These are phyloP conservation scores for Aspergillus coremiiformis DNA, from an alignment of 495 filamentous ascomycete species.

Conservation along the genomic window DNA sequence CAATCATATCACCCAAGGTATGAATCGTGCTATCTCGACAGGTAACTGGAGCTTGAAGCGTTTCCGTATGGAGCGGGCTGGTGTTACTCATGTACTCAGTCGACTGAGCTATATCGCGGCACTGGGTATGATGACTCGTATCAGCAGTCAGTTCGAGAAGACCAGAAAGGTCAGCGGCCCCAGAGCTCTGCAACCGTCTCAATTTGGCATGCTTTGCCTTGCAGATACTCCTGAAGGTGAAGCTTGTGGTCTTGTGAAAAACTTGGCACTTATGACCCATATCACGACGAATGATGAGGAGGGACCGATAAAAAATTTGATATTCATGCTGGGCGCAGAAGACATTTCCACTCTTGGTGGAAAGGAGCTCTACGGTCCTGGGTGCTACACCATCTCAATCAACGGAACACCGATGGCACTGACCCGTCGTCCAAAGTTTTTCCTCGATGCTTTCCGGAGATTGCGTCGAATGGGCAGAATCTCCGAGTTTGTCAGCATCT, in stretches of 20 bases:
- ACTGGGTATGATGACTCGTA: constrained; percentile 99
- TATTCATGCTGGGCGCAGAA: constrained; percentile 72
- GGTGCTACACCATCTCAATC: constrained; percentile 85
- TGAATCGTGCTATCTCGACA: constrained; percentile 90
- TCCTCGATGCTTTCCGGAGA: constrained; percentile 72
- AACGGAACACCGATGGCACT: constrained; percentile 89
- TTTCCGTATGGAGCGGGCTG: constrained; percentile 96
- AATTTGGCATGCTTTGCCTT: constrained; percentile 95
- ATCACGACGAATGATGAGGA: constrained; percentile 95
- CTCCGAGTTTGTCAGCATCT: constrained; percentile 90
- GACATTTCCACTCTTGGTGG: constrained; percentile 67
- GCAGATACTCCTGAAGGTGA: constrained; percentile 98
- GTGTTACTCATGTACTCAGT: constrained; percentile 94
- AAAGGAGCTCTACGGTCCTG: constrained; percentile 70
- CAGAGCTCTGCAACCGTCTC: constrained; percentile 89
- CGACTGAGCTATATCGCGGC: constrained; percentile 93
- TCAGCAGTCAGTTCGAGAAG: constrained; percentile 97
- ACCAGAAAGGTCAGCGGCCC: constrained; percentile 92
- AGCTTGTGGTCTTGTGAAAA: constrained; percentile 96
- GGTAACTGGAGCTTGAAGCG: constrained; percentile 97
- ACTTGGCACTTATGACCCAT: constrained; percentile 97
- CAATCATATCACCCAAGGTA: constrained; percentile 75
- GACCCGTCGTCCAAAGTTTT: constrained; percentile 73
- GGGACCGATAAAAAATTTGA: constrained; percentile 70
- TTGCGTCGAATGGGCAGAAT: constrained; percentile 81